Evolutionary conservation across 768 basidiomycete species (phyloP).

Genomic region (Boletellus sp.): DNA sequence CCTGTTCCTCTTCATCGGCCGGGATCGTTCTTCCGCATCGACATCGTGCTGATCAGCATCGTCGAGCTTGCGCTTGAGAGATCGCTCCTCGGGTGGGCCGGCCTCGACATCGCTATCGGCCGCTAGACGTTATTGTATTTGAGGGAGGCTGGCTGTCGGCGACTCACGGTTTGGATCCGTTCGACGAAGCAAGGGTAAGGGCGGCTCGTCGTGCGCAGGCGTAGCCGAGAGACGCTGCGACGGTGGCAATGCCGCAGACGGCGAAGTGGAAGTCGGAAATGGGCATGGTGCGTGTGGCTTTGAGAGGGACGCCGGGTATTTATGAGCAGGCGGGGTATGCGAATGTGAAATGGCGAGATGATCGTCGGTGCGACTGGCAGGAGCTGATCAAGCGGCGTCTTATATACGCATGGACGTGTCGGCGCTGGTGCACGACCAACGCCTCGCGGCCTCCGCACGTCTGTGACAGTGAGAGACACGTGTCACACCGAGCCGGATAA

Average conservation of each 20-base stretch:
- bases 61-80: conserved; percentile 32
- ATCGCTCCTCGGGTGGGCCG: conserved; percentile 25
- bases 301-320: conserved; percentile 14
- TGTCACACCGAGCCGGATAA: no score
- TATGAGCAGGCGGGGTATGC: conserved; percentile 7
- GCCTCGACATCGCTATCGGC: conserved; percentile 32
- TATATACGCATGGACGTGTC: conserved; percentile 26
- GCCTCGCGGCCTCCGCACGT: conserved; percentile 33
- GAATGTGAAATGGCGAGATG: conserved; percentile 14
- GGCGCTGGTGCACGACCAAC: conserved; percentile 21
- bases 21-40: conserved; percentile 30
- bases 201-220: conserved; percentile 45
- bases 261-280: conserved; percentile 52
- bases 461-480: conserved; percentile 22
- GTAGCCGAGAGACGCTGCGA: conserved; percentile 59
- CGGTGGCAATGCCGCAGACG: conserved; percentile 54
- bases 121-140: conserved; percentile 26
- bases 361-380: conserved; percentile 19
- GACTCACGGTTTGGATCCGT: conserved; percentile 31
- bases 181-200: conserved; percentile 14
- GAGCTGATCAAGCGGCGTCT: conserved; percentile 29
- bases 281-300: conserved; percentile 27
- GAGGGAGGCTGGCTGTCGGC: conserved; percentile 27
- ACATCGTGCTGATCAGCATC: conserved; percentile 21
- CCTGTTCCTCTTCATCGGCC: conserved; percentile 36